These are phyloP conservation scores for Oryza glaberrima DNA, from an alignment of 176 grass and related monocot species.

Conservation along the genomic window DNA sequence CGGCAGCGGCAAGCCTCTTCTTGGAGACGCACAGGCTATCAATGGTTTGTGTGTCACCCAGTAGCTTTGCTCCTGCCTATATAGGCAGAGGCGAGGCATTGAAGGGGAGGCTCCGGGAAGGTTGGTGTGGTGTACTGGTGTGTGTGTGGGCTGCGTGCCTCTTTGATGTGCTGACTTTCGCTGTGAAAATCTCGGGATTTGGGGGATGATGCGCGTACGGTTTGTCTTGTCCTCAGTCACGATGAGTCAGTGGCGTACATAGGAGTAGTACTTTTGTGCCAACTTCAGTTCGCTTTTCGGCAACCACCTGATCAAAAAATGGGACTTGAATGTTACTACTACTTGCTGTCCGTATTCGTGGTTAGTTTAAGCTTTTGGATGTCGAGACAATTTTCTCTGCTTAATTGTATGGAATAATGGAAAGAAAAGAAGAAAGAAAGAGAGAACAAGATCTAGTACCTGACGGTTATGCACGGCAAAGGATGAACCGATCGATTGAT, in stretches of 20 bases:
- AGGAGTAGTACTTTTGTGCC: too few species aligned
- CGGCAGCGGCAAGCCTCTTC: not conserved
- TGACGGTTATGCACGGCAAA: not conserved
- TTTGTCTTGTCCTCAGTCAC: not conserved
- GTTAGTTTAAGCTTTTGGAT: too few species aligned
- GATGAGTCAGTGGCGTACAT: not conserved
- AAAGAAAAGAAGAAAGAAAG: too few species aligned
- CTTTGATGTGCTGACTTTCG: not conserved
- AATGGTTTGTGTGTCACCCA: not conserved
- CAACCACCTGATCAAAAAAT: not conserved
- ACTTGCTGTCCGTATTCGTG: too few species aligned
- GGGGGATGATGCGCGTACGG: not conserved
- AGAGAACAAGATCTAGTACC: too few species aligned
- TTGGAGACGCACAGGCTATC: not conserved
- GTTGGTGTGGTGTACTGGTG: not conserved
- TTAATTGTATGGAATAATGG: too few species aligned
- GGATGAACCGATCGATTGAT: not conserved
- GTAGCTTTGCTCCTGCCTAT: not conserved
- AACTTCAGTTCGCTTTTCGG: not conserved
- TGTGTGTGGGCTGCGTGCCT: not conserved
- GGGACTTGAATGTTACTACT: too few species aligned
- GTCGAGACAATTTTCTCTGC: too few species aligned
- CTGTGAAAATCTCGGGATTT: not conserved
- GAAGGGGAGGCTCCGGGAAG: not conserved
- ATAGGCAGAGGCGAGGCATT: constrained; percentile 16